phyloP scores from a whole-genome alignment of 2,329 filamentous ascomycete species.

The Xylaria sp. region DNA sequence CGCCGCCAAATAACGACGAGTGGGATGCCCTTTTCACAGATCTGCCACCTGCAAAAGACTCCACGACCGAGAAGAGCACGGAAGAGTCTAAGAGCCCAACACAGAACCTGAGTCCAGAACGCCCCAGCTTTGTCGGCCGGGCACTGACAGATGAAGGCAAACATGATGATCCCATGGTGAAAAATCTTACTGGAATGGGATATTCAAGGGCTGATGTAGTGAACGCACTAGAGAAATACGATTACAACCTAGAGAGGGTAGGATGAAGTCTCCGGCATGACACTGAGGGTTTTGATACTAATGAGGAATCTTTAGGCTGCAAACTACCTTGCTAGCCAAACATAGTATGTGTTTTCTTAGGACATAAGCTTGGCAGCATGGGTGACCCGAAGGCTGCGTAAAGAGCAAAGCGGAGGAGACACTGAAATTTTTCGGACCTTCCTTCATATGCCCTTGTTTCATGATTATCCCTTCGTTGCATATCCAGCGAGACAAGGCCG shows the following conservation, averaged over 20 bases:
- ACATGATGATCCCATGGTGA: conserved; percentile 91
- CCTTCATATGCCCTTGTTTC: conserved; percentile 16
- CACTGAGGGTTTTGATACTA: conserved; percentile 37
- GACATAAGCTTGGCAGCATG: conserved; percentile 21
- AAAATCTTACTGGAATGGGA: conserved; percentile 90
- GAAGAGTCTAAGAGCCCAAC: conserved; percentile 44
- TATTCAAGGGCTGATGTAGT: conserved; percentile 80
- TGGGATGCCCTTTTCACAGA: conserved; percentile 96
- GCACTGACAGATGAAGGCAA: conserved; percentile 78
- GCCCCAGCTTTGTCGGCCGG: conserved; percentile 62
- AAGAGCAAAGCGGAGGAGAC: conserved; percentile 18
- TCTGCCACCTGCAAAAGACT: conserved; percentile 67
- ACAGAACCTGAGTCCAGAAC: conserved; percentile 42
- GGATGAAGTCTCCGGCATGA: conserved; percentile 51
- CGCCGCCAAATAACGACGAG: conserved; percentile 72
- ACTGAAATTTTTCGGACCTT: conserved; percentile 20
- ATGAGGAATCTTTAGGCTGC: conserved; percentile 58
- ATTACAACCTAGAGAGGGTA: conserved; percentile 96
- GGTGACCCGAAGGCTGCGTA: conserved; percentile 11
- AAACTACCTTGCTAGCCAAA: conserved; percentile 67
- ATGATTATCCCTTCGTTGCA: conserved; percentile 45
- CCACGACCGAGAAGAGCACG: conserved; percentile 45
- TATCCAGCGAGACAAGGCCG: conserved; percentile 38
- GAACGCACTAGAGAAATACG: conserved; percentile 87
- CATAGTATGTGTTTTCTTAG: conserved; percentile 50